Evolutionary conservation across 2,329 filamentous ascomycete genomes (phyloP).

Genomic region (Penicillium corylophilum): DNA sequence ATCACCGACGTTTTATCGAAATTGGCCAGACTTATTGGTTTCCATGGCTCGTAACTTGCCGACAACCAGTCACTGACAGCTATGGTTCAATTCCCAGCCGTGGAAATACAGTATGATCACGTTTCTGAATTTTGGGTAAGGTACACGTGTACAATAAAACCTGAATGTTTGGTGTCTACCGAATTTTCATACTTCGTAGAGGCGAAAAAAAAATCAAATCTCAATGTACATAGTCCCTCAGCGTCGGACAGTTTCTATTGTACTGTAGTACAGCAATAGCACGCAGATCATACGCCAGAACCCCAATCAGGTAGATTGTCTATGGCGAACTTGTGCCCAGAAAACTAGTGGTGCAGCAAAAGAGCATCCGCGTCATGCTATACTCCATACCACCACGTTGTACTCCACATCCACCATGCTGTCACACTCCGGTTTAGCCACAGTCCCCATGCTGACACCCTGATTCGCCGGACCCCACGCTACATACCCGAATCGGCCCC

Average conservation of each 20-base stretch:
- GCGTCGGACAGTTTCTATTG: background rate
- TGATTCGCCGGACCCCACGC: constrained; percentile 10
- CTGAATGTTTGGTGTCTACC: background rate
- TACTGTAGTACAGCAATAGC: background rate
- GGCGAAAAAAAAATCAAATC: background rate
- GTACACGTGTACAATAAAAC: background rate
- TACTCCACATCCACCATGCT: constrained; percentile 11
- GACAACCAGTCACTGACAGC: constrained; percentile 10
- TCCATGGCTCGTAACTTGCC: constrained; percentile 13
- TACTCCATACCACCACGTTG: constrained; percentile 5
- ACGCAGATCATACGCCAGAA: background rate
- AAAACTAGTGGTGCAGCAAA: background rate
- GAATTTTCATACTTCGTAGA: too few relatives aligned
- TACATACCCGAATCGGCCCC: constrained; percentile 9
- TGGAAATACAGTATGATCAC: background rate
- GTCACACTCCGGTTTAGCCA: constrained; percentile 8
- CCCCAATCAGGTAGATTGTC: background rate
- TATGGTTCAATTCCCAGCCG: background rate
- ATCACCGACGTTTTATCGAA: constrained; percentile 2
- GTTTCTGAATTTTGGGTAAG: background rate
- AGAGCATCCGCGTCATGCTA: constrained; percentile 6
- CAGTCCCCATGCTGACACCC: background rate
- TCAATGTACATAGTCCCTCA: background rate
- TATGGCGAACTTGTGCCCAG: background rate
- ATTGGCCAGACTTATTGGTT: constrained; percentile 9